phyloP scores from a whole-genome alignment of 2,329 filamentous ascomycete species.

The Scedosporium dehoogii region DNA sequence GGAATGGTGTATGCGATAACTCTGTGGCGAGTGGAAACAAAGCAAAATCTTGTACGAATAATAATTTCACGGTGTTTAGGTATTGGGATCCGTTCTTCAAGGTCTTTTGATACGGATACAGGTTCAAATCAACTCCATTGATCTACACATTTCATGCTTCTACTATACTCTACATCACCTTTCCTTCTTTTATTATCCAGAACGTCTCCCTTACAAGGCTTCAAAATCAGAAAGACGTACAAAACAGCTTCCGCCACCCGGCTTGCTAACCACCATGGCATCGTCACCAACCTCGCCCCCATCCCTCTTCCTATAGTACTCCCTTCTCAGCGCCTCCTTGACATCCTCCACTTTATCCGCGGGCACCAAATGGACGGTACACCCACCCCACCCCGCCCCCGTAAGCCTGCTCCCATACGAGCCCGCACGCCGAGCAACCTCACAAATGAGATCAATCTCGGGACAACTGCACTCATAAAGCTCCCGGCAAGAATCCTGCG shows the following conservation, averaged over 20 bases:
- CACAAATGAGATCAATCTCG: constrained; percentile 83
- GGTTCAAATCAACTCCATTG: neutral
- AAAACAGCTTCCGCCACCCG: constrained; percentile 56
- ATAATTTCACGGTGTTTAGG: neutral
- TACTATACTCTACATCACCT: neutral
- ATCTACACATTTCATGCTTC: neutral
- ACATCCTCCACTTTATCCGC: constrained; percentile 72
- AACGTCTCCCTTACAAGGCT: neutral
- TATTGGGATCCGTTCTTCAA: too few relatives aligned
- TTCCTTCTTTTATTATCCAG: neutral
- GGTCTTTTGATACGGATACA: too few relatives aligned
- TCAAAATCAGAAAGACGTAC: constrained; percentile 1
- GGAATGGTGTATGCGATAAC: neutral
- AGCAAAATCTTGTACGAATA: neutral
- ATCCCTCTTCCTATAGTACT: constrained; percentile 69
- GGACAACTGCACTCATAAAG: constrained; percentile 86
- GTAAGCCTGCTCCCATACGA: constrained; percentile 80
- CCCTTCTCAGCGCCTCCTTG: constrained; percentile 63
- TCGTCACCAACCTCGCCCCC: constrained; percentile 59
- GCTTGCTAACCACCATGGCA: constrained; percentile 83
- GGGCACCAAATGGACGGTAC: constrained; percentile 86
- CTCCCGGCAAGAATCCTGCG: constrained; percentile 78
- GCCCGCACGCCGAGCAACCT: constrained; percentile 66
- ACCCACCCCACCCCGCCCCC: constrained; percentile 94
- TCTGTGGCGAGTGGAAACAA: too few relatives aligned